These are phyloP conservation scores for Boletus sensibilis DNA, from an alignment of 768 basidiomycete genomes.

Conservation along the genomic window DNA sequence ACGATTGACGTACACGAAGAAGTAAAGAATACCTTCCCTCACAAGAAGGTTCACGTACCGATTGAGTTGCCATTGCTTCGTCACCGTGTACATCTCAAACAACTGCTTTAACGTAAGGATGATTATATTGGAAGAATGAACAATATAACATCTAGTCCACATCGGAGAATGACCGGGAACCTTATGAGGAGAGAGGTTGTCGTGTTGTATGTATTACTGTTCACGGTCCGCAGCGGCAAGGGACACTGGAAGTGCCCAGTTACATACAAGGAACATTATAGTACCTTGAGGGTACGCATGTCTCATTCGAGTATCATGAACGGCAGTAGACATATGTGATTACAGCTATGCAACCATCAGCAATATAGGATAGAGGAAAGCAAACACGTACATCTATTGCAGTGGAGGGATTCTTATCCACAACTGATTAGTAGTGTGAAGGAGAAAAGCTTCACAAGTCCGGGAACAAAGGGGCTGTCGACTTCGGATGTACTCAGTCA, in stretches of 20 bases:
- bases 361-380: background rate
- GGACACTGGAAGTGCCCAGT: background rate
- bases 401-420: background rate
- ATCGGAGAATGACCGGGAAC: background rate
- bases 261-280: background rate
- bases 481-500: too few species aligned
- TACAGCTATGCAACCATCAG: background rate
- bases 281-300: background rate
- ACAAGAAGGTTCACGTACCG: background rate
- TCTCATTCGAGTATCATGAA: background rate
- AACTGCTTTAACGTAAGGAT: background rate
- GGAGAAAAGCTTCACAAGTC: too few species aligned
- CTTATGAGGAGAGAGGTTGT: background rate
- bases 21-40: constrained; percentile 4
- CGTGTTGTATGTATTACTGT: background rate
- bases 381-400: background rate
- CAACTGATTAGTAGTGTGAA: background rate
- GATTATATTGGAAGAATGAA: background rate
- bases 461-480: too few species aligned
- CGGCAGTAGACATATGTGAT: background rate
- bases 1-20: background rate
- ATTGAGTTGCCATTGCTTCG: constrained; percentile 2
- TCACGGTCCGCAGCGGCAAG: constrained; percentile 4
- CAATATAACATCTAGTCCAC: background rate
- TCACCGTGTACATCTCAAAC: background rate